Conservation (phyloP, 257 asterid species). For the Jaltomata sinuosa region DNA sequence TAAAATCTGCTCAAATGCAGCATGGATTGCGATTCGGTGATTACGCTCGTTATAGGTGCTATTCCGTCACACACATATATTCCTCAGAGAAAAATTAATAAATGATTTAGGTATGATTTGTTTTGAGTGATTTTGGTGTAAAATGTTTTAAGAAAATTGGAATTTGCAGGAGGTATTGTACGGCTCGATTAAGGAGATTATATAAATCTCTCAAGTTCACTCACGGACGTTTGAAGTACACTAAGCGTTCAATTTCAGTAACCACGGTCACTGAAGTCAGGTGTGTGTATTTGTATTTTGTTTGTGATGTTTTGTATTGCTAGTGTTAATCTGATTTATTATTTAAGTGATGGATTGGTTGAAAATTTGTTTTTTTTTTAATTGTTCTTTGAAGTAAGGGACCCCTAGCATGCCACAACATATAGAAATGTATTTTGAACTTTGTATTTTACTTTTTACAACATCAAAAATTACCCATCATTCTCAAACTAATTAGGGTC, state of each 20-base stretch:
- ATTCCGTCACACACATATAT: background rate
- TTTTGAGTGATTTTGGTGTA: background rate
- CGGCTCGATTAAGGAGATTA: constrained; percentile 81
- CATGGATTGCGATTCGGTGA: constrained; percentile 96
- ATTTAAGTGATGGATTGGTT: background rate
- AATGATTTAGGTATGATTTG: background rate
- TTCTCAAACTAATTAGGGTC: background rate
- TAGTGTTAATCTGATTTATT: background rate
- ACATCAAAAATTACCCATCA: background rate
- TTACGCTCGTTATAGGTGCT: constrained; percentile 82
- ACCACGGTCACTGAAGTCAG: constrained; percentile 83
- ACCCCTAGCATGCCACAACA: background rate
- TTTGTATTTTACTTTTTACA: background rate
- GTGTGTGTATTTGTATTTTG: constrained; percentile 18
- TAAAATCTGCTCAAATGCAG: constrained; percentile 98
- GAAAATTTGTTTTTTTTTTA: background rate
- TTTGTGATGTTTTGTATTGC: background rate
- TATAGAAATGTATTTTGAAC: background rate
- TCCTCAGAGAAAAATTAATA: background rate
- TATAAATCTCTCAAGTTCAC: constrained; percentile 92
- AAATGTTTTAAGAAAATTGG: background rate
- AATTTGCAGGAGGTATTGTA: constrained; percentile 76
- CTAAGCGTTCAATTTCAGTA: constrained; percentile 52
- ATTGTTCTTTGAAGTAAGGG: background rate
- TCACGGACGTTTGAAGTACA: constrained; percentile 92